Conservation (phyloP, 1,284 basidiomycete species). For the Crepidotus sp. region DNA sequence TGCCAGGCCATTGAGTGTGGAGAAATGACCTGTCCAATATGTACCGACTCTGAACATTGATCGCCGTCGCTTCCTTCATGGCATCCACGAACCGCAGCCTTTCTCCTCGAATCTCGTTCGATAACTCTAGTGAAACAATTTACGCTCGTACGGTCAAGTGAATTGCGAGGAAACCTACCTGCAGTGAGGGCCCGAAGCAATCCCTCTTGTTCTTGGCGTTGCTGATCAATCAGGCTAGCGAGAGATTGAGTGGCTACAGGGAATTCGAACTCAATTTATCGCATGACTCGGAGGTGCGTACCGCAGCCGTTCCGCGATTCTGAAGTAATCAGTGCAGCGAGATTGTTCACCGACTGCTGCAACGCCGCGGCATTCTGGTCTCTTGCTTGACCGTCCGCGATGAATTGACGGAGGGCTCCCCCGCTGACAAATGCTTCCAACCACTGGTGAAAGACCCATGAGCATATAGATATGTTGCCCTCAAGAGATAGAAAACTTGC, state of each 20-base stretch:
- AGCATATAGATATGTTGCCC: background rate
- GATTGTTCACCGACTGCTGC: conserved; percentile 38
- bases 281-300: conserved; percentile 18
- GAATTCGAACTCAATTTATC: background rate
- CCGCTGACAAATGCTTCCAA: conserved; percentile 73
- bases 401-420: conserved; percentile 42
- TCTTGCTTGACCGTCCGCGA: conserved; percentile 31
- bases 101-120: conserved; percentile 76
- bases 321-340: conserved; percentile 36
- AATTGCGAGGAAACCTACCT: conserved; percentile 33
- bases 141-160: background rate
- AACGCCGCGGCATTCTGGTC: conserved; percentile 35
- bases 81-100: conserved; percentile 79
- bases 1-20: conserved; percentile 23
- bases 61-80: conserved; percentile 82
- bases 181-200: conserved; percentile 55
- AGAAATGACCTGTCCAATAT: background rate
- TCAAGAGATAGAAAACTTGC: conserved; percentile 28
- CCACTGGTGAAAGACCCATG: conserved; percentile 44
- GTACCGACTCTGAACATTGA: conserved; percentile 68
- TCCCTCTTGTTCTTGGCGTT: conserved; percentile 61
- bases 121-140: conserved; percentile 45
- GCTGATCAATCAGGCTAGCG: conserved; percentile 51
- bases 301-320: conserved; percentile 29
- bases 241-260: conserved; percentile 47